Evolutionary conservation across 495 filamentous ascomycete species (phyloP), one percentile per base, ranked within the genome.

Genomic region (Penicillium parvum): DNA sequence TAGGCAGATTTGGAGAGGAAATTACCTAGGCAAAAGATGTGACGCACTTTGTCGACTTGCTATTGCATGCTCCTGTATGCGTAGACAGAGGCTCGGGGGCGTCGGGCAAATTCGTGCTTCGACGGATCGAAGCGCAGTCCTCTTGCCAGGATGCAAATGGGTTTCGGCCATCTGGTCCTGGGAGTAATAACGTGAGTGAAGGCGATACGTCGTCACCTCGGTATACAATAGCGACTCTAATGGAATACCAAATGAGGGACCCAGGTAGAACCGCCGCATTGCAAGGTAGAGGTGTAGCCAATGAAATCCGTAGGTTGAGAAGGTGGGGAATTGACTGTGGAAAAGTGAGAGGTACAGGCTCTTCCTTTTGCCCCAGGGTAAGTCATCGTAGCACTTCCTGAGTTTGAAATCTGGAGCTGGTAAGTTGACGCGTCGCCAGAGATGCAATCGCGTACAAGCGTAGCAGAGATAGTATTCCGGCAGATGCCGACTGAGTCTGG

Each of bases 271-370:
- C 11, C 25, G 15, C 12, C 45, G 15, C 37, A 48, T 48, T 3
- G 37, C 45, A 23, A 41, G 45, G 12, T 42, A 18, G 19, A 48
- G 32, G n/a, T 48, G 45, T 7, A 37, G 23, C n/a, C 28, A 48
- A 33, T 41, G 18, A 20, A 48, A 37, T 23, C n/a, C 6, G 32
- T 38, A 25, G 9, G 14, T 3, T 14, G 25, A 28, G 38, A 26
- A 36, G 27, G 9, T 15, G 3, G 44, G 37, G 12, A 14, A 40
- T 8, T 27, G 21, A 14, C 6, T 7, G 15, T 12, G 7, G 8
- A 18, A 16, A 39, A n/a, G 5, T 37, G 11, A 37, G 12, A 23
- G 9, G 16, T 1, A 36, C 11, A 37, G 32, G 22, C 14, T 44
- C 10, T 8, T 27, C 8, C 32, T 3, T 36, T 18, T 36, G 33